phyloP scores from a whole-genome alignment of 371 early-diverging fungal genomes.

The Thermomucor indicae-seudaticae region DNA sequence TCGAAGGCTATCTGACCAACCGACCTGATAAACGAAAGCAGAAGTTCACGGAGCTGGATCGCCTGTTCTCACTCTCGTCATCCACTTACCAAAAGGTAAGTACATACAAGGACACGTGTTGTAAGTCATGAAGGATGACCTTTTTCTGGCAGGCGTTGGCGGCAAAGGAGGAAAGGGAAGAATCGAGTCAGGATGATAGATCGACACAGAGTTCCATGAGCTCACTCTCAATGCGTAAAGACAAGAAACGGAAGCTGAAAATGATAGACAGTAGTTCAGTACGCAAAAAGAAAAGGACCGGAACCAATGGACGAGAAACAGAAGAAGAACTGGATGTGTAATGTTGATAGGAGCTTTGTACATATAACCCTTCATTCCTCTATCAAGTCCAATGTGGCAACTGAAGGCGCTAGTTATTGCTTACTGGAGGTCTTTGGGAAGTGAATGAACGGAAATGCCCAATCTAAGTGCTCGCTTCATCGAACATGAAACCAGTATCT shows the following conservation, averaged over 20 bases:
- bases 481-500: too few species aligned
- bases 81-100: constrained; percentile 62
- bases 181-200: constrained; percentile 55
- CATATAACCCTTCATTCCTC: too few species aligned
- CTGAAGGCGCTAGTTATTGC: too few species aligned
- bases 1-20: constrained; percentile 68
- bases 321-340: constrained; percentile 5
- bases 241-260: constrained; percentile 35
- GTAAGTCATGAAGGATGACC: background rate
- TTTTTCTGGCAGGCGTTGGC: constrained; percentile 39
- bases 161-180: constrained; percentile 52
- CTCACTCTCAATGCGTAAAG: constrained; percentile 22
- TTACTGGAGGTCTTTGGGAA: too few species aligned
- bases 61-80: constrained; percentile 61
- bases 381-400: too few species aligned
- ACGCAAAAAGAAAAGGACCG: constrained; percentile 25
- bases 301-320: constrained; percentile 11
- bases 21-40: constrained; percentile 54
- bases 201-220: constrained; percentile 17
- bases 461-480: too few species aligned
- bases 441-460: too few species aligned
- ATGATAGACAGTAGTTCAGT: constrained; percentile 10
- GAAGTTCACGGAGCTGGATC: constrained; percentile 59
- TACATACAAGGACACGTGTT: background rate
- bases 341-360: background rate